Evolutionary conservation across 306 rosid genomes (phyloP), one percentile per base, ranked within the genome.

Genomic region (Rosa multiflora): DNA sequence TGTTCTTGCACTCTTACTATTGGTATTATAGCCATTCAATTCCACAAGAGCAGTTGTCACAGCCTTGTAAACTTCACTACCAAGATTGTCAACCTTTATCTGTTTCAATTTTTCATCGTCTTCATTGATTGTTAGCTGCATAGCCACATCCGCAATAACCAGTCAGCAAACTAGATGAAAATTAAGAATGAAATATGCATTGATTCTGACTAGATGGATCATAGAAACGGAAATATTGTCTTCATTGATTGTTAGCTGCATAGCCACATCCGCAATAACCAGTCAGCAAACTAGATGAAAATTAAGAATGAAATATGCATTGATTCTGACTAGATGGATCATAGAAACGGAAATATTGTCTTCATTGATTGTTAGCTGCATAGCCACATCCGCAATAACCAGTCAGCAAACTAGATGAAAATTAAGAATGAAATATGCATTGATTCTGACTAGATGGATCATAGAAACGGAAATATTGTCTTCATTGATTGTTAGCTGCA

Each of bases 41-140:
- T 92, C 97, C 87, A 63, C 32, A 78, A 90, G 69, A 44, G 97
- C 91, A 21, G 67, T 80, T 40, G 58, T 58, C 68, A 89, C 94
- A 1, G 89, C 90, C 70, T 17, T 15, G 20, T 74, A 78, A 12
- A 77, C 89, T 75, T 86, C 90, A 37, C 79, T 88, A 40, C 89
- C 90, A 18, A 18, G 61, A 20, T 53, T 20, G 0, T 88, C 91
- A 39, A 74, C 66, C 84, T 87, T 87, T 26, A 92, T 79, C 15
- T 20, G 48, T 44, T 69, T 79, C 68, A 92, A 72, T 67, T 80
- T 90, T 18, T 86, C 88, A 83, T 90, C 94, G 35, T 82, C 83
- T 21, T 84, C 93, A 44, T 88, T 72, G 23, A 85, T 75, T 64
- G 78, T 46, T 78, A 75, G 84, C 94, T 92, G 15, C 39, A 66